A percentile compares a stretch with the other conserved stretches of the same genome.
Conservation (phyloP, 2,329 filamentous ascomycete genomes). For the Pseudogymnoascus sp. region DNA sequence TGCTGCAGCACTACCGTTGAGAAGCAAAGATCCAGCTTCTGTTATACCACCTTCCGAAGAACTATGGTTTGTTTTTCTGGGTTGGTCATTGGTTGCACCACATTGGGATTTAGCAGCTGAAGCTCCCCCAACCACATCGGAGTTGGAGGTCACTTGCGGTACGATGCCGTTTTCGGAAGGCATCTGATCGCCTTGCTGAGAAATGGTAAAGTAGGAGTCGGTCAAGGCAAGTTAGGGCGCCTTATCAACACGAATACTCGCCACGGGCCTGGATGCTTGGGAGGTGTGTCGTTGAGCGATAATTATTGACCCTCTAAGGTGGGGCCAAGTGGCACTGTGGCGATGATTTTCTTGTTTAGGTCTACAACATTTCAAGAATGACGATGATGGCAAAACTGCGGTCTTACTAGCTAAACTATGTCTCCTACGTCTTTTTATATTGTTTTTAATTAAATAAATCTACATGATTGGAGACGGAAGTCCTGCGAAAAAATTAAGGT, state of each 20-base stretch:
- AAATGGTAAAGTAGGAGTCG: slow-evolving; percentile 11
- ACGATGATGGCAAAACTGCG: not conserved
- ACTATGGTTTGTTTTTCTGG: slow-evolving; percentile 15
- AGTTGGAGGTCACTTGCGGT: slow-evolving; percentile 12
- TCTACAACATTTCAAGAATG: slow-evolving; percentile 7
- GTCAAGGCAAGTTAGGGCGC: not conserved
- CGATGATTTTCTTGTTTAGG: slow-evolving; percentile 13
- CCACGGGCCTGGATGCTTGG: slow-evolving; percentile 10
- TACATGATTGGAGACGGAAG: not conserved
- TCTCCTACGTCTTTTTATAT: not conserved
- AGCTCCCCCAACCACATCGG: slow-evolving; percentile 9
- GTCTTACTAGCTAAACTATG: not conserved
- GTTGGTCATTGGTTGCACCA: slow-evolving; percentile 7
- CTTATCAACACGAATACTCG: slow-evolving; percentile 15
- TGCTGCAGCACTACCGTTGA: slow-evolving; percentile 12
- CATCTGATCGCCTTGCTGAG: slow-evolving; percentile 16
- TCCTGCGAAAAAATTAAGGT: not conserved
- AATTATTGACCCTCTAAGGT: not conserved
- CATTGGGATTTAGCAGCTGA: slow-evolving; percentile 2
- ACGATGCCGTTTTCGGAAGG: slow-evolving; percentile 14
- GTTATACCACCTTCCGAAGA: not conserved
- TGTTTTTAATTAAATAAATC: not conserved
- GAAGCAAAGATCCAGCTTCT: slow-evolving; percentile 8
- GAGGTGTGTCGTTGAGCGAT: slow-evolving; percentile 12
- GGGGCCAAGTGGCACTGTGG: slow-evolving; percentile 10